These are phyloP conservation scores for Passalora sequoiae DNA, from an alignment of 2,329 filamentous ascomycete genomes.

Conservation along the genomic window DNA sequence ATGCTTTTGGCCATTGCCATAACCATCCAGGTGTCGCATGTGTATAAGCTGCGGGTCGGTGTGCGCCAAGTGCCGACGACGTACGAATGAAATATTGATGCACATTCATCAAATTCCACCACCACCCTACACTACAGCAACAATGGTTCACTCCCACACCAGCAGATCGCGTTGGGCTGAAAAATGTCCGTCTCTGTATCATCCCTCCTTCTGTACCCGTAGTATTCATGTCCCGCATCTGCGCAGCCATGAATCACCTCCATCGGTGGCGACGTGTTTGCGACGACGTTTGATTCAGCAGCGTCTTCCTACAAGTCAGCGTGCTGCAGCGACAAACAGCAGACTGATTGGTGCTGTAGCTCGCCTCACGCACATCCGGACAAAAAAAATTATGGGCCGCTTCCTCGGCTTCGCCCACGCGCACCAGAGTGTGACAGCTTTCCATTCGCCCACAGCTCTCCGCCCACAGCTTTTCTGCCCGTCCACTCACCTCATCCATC, in stretches of 20 bases:
- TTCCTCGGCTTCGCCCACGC: conserved; percentile 1
- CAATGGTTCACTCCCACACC: too few species aligned
- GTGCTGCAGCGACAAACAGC: conserved; percentile 6
- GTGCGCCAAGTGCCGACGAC: too few species aligned
- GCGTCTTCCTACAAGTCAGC: conserved; percentile 5
- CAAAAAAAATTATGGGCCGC: too few species aligned
- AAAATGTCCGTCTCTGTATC: conserved; percentile 1
- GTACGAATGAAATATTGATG: neutral
- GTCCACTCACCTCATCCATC: neutral
- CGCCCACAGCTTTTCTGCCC: neutral
- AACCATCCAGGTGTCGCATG: too few species aligned
- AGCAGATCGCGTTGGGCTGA: conserved; percentile 1
- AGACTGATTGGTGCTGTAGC: neutral
- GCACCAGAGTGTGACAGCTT: conserved; percentile 2
- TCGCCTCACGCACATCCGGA: too few species aligned
- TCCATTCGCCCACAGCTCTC: conserved; percentile 1
- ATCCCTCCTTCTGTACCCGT: too few species aligned
- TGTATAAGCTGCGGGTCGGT: too few species aligned
- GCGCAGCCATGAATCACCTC: conserved; percentile 7
- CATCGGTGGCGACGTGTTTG: neutral
- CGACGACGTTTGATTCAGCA: conserved; percentile 7
- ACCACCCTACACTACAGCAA: too few species aligned
- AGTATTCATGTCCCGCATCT: neutral
- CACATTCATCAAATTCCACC: too few species aligned
- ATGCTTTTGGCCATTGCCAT: too few species aligned